These are phyloP conservation scores for Tylopilus rubrobrunneus DNA, from an alignment of 768 basidiomycete species.

Conservation along the genomic window DNA sequence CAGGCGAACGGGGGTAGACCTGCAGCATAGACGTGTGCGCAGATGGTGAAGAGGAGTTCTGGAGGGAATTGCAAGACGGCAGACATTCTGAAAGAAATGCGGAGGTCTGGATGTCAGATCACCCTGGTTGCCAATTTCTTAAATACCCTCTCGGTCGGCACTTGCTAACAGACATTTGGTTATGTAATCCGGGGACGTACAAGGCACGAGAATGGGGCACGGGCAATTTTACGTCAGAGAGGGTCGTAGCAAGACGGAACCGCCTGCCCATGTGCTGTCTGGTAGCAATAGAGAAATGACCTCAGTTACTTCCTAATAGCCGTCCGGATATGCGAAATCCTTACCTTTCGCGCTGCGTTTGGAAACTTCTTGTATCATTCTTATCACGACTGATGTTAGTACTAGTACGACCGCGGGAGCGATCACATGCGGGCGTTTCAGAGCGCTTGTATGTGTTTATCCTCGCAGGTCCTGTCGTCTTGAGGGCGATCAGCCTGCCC, in stretches of 20 bases:
- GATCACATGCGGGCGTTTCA: conserved; percentile 1
- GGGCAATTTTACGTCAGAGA: not conserved
- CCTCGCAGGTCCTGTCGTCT: not conserved
- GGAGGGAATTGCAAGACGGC: conserved; percentile 52
- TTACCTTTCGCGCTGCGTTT: not conserved
- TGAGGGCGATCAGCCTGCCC: not conserved
- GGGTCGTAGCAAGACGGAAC: conserved; percentile 13
- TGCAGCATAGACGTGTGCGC: conserved; percentile 64
- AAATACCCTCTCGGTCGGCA: conserved; percentile 8
- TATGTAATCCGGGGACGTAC: conserved; percentile 23
- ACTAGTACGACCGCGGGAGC: not conserved
- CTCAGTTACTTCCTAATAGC: not conserved
- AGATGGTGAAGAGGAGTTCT: conserved; percentile 71
- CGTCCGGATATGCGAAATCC: not conserved
- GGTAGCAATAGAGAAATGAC: not conserved
- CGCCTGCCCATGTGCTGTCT: not conserved
- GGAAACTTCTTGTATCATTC: not conserved
- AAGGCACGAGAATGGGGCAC: conserved; percentile 11
- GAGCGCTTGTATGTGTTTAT: not conserved
- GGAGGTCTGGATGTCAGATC: not conserved
- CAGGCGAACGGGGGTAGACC: conserved; percentile 50
- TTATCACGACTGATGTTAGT: not conserved
- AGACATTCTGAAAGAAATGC: conserved; percentile 12
- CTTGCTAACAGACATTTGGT: not conserved
- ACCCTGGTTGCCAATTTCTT: not conserved